Evolutionary conservation across 805 yeast species (phyloP).

Genomic region (Pichia nanzhaoensis): DNA sequence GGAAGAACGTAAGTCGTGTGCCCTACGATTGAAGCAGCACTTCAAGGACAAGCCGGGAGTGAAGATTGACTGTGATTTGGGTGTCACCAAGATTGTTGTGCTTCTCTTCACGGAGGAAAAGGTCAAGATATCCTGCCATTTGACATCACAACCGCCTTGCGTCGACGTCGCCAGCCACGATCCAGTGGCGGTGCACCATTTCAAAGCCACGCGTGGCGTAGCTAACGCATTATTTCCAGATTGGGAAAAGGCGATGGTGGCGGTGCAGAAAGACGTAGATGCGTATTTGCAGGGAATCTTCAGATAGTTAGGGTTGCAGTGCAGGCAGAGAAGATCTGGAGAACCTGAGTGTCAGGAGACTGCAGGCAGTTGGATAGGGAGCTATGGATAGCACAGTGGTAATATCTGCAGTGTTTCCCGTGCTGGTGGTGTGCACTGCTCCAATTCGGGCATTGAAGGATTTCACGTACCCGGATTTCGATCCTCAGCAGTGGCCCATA

Average conservation of each 20-base stretch:
- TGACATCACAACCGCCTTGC: no score
- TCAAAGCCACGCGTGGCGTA: constrained; percentile 1
- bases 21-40: constrained; percentile 13
- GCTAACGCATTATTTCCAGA: background rate
- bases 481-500: constrained; percentile 13
- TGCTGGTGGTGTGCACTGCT: background rate
- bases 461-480: constrained; percentile 10
- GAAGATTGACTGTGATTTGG: constrained; percentile 23
- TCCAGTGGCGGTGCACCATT: no score
- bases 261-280: constrained; percentile 2
- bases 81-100: constrained; percentile 24
- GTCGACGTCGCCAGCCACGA: no score
- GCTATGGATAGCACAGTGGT: background rate
- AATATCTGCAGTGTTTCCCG: background rate
- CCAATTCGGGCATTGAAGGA: constrained; percentile 11
- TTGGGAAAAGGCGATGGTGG: background rate
- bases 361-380: no score
- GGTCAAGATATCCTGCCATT: no score
- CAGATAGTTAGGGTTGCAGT: background rate
- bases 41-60: constrained; percentile 12
- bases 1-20: constrained; percentile 18
- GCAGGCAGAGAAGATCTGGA: no score
- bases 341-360: no score
- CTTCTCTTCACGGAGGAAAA: no score
- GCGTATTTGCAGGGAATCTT: background rate